Evolutionary conservation across 2,329 filamentous ascomycete species (phyloP), one percentile per base, ranked within the genome.

Genomic region (Neurospora crassa): DNA sequence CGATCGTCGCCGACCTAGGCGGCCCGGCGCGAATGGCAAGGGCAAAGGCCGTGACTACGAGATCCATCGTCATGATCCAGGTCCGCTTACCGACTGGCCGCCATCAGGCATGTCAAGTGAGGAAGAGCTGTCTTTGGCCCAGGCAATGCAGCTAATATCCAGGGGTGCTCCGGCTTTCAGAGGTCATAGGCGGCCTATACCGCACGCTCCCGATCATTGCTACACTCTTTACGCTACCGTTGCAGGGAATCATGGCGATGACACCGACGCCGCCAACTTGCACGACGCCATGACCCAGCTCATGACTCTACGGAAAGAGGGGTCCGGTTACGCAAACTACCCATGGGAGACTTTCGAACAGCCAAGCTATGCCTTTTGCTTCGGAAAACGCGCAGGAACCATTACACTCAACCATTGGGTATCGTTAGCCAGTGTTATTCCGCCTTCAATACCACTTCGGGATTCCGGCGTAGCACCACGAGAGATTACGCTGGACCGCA

Each of bases 331-430:
- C 18, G 82, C 86, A 67, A 77, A 78, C 2, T 78, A 83, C 72
- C 90, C 89, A 2, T 93, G 89, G 91, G 87, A 91, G 73, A 90
- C 91, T 1, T 82, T 93, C 37, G 91, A 94, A 77, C 90, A 93
- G 76, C 91, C 91, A 5, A 92, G 90, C 78, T 89, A 89, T 79
- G 85, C 88, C 0, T 92, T 91, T 78, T 87, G 85, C 74, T 91
- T 88, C 78, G 91, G 91, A 14, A 82, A 83, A 68, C 84, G 87
- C 29, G 88, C 90, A 0, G 91, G 91, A 6, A 93, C 91, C 1
- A 87, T 91, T 69, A 92, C 91, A 0, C 81, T 94, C 69, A 92
- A 91, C 75, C 87, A 89, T 73, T 93, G 90, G 87, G 86, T 87
- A 14, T 84, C 86, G 70, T 83, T 87, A 73, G 87, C 85, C 20